A percentile compares a stretch with the other conserved stretches of the same genome.
These are phyloP conservation scores for Iberis amara DNA, from an alignment of 441 rosid species.

Conservation along the genomic window DNA sequence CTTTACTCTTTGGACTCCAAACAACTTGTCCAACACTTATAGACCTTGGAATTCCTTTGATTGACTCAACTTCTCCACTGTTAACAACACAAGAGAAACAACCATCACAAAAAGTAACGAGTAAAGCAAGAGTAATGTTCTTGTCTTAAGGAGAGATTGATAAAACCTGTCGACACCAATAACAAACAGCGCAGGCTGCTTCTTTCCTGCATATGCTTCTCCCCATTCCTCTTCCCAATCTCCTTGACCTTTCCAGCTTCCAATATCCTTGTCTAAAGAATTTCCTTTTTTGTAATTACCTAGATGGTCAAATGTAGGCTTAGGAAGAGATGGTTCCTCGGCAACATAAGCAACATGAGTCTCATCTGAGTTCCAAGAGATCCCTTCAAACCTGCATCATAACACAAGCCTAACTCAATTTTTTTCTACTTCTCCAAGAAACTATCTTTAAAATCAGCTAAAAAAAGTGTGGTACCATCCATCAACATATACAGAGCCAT, in stretches of 20 bases:
- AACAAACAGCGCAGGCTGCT: conserved; percentile 70
- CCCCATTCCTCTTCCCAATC: conserved; percentile 99
- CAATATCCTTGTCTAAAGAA: conserved; percentile 52
- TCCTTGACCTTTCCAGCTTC: conserved; percentile 91
- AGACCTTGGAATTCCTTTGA: conserved; percentile 64
- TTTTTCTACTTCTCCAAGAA: conserved; percentile 15
- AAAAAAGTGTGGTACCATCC: conserved; percentile 52
- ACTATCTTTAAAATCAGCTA: not conserved
- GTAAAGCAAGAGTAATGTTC: not conserved
- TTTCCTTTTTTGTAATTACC: conserved; percentile 52
- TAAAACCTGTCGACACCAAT: conserved; percentile 56
- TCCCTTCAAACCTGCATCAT: conserved; percentile 81
- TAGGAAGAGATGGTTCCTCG: conserved; percentile 62
- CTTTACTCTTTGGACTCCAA: conserved; percentile 63
- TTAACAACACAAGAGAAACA: conserved; percentile 10
- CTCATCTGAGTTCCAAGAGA: conserved; percentile 86
- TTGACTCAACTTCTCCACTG: conserved; percentile 69
- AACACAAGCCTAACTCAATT: conserved; percentile 16
- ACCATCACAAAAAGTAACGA: conserved; percentile 11
- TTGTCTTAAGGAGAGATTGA: conserved; percentile 12
- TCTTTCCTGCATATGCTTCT: conserved; percentile 84
- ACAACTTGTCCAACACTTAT: conserved; percentile 87
- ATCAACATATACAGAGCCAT: conserved; percentile 76
- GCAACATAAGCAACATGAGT: conserved; percentile 74
- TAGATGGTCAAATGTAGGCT: conserved; percentile 52